phyloP scores from a whole-genome alignment of 2,329 filamentous ascomycete genomes.

The Pseudogymnoascus sp. region DNA sequence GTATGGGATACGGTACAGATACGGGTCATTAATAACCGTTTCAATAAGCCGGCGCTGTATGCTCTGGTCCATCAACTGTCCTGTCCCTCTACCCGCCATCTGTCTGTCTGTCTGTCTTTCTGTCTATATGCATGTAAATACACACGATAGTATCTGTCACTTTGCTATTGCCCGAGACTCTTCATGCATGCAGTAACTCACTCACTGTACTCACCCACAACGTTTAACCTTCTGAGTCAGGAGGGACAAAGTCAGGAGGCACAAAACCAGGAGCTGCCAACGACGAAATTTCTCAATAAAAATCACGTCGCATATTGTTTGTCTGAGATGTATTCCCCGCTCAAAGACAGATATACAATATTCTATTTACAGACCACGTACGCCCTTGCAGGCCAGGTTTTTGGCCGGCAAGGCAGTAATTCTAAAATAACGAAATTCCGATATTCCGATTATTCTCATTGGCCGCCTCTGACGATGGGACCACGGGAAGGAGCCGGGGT shows the following conservation, averaged over 20 bases:
- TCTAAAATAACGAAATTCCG: not conserved
- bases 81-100: too few species aligned
- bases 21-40: not conserved
- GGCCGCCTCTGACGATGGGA: not conserved
- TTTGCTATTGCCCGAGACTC: not conserved
- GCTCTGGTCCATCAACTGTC: not conserved
- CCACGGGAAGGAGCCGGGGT: not conserved
- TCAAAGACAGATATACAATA: not conserved
- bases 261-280: not conserved
- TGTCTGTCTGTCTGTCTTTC: not conserved
- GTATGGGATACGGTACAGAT: not conserved
- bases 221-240: slow-evolving; percentile 7
- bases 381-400: not conserved
- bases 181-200: not conserved
- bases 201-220: not conserved
- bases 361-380: not conserved
- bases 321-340: not conserved
- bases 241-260: not conserved
- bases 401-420: not conserved
- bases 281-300: not conserved
- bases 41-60: not conserved
- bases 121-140: not conserved
- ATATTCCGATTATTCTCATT: slow-evolving; percentile 5
- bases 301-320: slow-evolving; percentile 1
- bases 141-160: not conserved